phyloP scores from a whole-genome alignment of 495 filamentous ascomycete species.

The Aspergillus coremiiformis region DNA sequence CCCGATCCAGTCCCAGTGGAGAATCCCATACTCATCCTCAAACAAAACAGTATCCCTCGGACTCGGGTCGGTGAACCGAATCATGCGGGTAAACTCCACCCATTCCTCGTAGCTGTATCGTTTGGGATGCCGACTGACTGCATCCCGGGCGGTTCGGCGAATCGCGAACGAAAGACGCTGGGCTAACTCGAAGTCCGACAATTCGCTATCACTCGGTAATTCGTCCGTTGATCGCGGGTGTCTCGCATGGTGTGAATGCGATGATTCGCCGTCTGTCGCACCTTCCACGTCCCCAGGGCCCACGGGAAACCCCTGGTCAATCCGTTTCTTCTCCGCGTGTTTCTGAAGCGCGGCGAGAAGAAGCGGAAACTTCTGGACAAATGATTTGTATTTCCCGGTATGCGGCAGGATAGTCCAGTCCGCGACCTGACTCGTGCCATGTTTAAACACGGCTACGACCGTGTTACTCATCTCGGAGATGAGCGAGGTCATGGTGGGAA shows the following conservation, averaged over 20 bases:
- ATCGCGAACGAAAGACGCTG: conserved; percentile 49
- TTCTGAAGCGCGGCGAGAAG: conserved; percentile 33
- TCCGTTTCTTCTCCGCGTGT: conserved; percentile 33
- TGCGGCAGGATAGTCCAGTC: conserved; percentile 54
- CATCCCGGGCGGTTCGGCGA: conserved; percentile 41
- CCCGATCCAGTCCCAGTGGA: conserved; percentile 66
- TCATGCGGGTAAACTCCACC: conserved; percentile 54
- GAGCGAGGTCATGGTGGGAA: conserved; percentile 62
- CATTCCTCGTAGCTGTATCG: conserved; percentile 57
- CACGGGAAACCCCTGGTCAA: conserved; percentile 41
- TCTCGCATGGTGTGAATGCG: background rate
- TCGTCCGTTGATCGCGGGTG: conserved; percentile 27
- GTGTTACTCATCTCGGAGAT: conserved; percentile 59
- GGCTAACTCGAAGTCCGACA: conserved; percentile 37
- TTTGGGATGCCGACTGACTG: conserved; percentile 30
- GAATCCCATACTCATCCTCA: conserved; percentile 49
- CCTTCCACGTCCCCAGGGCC: conserved; percentile 22
- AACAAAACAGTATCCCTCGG: conserved; percentile 20
- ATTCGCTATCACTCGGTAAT: conserved; percentile 29
- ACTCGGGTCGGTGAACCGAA: conserved; percentile 46
- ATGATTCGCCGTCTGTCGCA: background rate
- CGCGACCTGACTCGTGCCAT: conserved; percentile 44
- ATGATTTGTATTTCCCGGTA: conserved; percentile 37
- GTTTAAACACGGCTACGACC: conserved; percentile 49
- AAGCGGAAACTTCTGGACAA: conserved; percentile 36